Evolutionary conservation across 176 grass and related monocot genomes (phyloP).

Genomic region (Lolium perenne): DNA sequence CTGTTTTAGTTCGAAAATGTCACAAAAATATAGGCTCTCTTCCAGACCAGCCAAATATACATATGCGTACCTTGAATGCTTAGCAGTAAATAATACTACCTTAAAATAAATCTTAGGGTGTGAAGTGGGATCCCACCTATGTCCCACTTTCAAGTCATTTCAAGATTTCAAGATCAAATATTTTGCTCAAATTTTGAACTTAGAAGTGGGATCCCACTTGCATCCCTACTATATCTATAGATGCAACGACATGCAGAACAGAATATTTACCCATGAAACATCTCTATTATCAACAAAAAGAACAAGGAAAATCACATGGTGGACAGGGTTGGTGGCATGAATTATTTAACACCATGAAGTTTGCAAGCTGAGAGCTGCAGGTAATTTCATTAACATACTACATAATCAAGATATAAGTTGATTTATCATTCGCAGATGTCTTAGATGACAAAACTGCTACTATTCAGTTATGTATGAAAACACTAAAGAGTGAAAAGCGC

Average conservation of each 20-base stretch:
- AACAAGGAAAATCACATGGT: neutral
- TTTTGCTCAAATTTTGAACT: no score
- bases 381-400: constrained; percentile 20
- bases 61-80: neutral
- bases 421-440: constrained; percentile 35
- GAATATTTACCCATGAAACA: constrained; percentile 10
- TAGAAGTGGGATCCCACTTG: no score
- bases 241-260: neutral
- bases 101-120: constrained; percentile 1
- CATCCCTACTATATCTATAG: neutral
- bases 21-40: neutral
- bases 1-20: neutral
- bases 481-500: constrained; percentile 6
- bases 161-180: no score
- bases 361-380: neutral
- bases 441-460: constrained; percentile 37
- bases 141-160: no score
- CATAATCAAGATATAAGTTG: constrained; percentile 2
- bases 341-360: constrained; percentile 30
- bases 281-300: constrained; percentile 13
- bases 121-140: no score
- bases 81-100: neutral
- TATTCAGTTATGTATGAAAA: constrained; percentile 42
- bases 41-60: neutral
- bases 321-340: neutral